These are phyloP conservation scores for Nemania sp. DNA, from an alignment of 2,329 filamentous ascomycete genomes.

Conservation along the genomic window DNA sequence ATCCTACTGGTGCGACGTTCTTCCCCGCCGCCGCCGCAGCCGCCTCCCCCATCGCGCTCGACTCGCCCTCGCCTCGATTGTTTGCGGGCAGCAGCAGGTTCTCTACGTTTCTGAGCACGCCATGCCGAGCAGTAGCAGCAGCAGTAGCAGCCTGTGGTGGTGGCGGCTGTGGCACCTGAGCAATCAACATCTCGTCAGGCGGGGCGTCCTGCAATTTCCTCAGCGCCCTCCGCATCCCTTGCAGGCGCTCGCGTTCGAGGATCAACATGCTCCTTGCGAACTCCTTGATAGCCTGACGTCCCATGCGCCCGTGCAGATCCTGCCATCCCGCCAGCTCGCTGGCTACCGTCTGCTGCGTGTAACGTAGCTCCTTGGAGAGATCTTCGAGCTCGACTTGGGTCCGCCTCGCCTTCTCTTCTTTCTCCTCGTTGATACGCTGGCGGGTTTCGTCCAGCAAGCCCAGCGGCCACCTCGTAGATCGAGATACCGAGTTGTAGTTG, in stretches of 20 bases:
- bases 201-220: slow-evolving; percentile 64
- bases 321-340: slow-evolving; percentile 94
- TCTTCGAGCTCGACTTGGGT: slow-evolving; percentile 77
- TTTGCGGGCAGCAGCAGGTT: neutral
- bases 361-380: slow-evolving; percentile 84
- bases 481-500: slow-evolving; percentile 78
- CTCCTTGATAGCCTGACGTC: slow-evolving; percentile 77
- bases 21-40: slow-evolving; percentile 9
- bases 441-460: slow-evolving; percentile 88
- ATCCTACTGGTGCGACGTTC: slow-evolving; percentile 41
- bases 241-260: slow-evolving; percentile 80
- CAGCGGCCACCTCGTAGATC: slow-evolving; percentile 83
- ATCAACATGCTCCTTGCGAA: slow-evolving; percentile 84
- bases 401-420: slow-evolving; percentile 80
- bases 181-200: slow-evolving; percentile 23
- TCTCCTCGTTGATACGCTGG: slow-evolving; percentile 83
- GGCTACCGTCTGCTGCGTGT: slow-evolving; percentile 94
- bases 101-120: neutral
- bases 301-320: slow-evolving; percentile 84
- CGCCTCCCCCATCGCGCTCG: slow-evolving; percentile 41
- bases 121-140: too few relatives aligned
- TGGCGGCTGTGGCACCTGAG: neutral
- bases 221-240: slow-evolving; percentile 83
- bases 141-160: too few relatives aligned
- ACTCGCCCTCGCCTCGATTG: slow-evolving; percentile 37